Conservation (phyloP, 225 moss, liverwort and hornwort genomes). For the Antitrichia curtipendula region DNA sequence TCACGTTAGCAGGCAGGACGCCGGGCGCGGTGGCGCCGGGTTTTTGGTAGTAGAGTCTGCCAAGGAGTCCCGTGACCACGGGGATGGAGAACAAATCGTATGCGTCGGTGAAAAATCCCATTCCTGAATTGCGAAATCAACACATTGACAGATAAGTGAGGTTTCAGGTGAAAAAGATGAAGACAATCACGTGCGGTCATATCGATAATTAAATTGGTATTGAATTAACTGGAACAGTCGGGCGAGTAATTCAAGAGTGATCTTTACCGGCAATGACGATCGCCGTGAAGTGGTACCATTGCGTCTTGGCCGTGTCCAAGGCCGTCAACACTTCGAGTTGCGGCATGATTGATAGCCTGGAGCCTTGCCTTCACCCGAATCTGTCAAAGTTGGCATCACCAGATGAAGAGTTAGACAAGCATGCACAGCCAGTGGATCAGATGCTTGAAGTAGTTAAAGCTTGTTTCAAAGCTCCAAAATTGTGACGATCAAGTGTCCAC, state of each 20-base stretch:
- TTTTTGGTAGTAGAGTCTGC: slow-evolving; percentile 23
- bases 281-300: slow-evolving; percentile 27
- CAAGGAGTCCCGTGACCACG: slow-evolving; percentile 19
- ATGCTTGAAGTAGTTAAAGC: not conserved
- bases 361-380: not conserved
- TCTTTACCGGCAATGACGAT: slow-evolving; percentile 26
- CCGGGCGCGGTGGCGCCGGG: not conserved
- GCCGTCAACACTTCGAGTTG: slow-evolving; percentile 16
- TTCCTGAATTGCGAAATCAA: not conserved
- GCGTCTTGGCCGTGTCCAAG: slow-evolving; percentile 29
- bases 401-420: not conserved
- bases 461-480: not conserved
- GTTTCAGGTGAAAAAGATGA: not conserved
- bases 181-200: not conserved
- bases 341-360: not conserved
- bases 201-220: not conserved
- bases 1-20: slow-evolving; percentile 14
- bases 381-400: not conserved
- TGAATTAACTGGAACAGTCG: not conserved
- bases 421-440: not conserved
- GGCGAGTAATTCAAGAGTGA: not conserved
- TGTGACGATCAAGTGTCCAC: too few relatives aligned
- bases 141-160: not conserved
- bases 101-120: slow-evolving; percentile 38
- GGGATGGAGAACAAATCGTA: slow-evolving; percentile 36